These are phyloP conservation scores for Lactarius deliciosus DNA, from an alignment of 768 basidiomycete genomes.

Conservation along the genomic window DNA sequence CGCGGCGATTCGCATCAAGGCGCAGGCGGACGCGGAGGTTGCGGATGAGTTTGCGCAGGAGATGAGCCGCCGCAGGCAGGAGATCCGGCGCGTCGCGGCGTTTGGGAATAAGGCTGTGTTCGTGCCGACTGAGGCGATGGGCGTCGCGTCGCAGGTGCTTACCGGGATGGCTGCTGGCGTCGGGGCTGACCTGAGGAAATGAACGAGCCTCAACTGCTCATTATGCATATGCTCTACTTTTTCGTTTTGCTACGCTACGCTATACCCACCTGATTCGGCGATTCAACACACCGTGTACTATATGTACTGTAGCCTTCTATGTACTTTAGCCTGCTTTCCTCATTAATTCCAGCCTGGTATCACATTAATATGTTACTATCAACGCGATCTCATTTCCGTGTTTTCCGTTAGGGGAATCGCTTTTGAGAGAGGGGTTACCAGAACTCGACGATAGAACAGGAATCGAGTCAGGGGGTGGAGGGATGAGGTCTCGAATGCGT, in stretches of 20 bases:
- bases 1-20: slow-evolving; percentile 61
- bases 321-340: neutral
- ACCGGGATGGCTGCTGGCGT: slow-evolving; percentile 70
- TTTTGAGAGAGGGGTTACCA: neutral
- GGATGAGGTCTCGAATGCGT: too few species aligned
- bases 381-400: neutral
- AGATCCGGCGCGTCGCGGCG: slow-evolving; percentile 60
- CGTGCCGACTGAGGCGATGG: slow-evolving; percentile 59
- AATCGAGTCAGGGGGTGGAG: too few species aligned
- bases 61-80: slow-evolving; percentile 69
- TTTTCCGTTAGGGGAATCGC: neutral
- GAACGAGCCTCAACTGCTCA: neutral
- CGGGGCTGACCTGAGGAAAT: slow-evolving; percentile 38
- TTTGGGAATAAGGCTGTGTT: slow-evolving; percentile 71
- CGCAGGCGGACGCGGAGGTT: slow-evolving; percentile 60
- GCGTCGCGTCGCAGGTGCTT: slow-evolving; percentile 58
- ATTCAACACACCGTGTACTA: neutral
- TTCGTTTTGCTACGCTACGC: neutral
- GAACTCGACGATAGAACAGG: too few species aligned
- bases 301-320: too few species aligned
- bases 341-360: neutral
- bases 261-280: neutral
- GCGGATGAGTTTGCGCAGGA: slow-evolving; percentile 68
- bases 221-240: neutral
- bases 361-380: neutral